Base-by-base conservation (phyloP, 805 yeast genomes). In the Debaryomyces castellii region DNA sequence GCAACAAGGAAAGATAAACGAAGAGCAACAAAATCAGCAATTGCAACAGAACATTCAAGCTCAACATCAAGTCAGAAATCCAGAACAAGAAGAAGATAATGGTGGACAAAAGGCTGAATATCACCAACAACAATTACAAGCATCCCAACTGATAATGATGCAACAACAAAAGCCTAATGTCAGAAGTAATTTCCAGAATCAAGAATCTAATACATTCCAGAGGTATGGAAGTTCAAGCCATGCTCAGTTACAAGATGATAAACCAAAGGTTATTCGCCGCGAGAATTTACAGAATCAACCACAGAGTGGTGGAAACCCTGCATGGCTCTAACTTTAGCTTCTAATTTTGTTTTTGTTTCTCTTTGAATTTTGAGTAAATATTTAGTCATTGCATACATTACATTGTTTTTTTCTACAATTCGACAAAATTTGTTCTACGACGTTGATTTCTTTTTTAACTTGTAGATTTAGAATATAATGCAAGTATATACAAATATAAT, bases 1-100 rank as follows among this genome's bases (percentile, higher is more conserved):
- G 46, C 78, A 71, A 48, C 59, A 57, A 32, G 62, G 67, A 49
- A 52, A 58, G 20, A 59, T 55, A n/a, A 67, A 65, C 37, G 62
- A 59, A 22, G 64, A 62, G 40, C 55, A 50, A 24, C 38, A 35
- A 9, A 35, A 35, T 18, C 38, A 35, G 14, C 38, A 35, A 35
- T 18, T 20, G 21, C 37, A 33, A 33, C 21, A 17, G 10, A 18
- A 35, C 14, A 35, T 21, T 9, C 38, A 35, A 9, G 6, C 38
- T 35, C 24, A 18, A 18, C 10, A 5, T 35, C 38, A 35, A 20
- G 10, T 24, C 3, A 18, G 24, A 35, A 35, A 18, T 35, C 38
- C 18, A 35, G 24, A 35, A 12, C 38, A 23, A 7, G 24, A 35
- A 35, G 24, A 35, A 35, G 24, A 35, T n/a, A 11, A 4, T 11